Percentiles rank a stretch among this genome's conserved stretches.
These are phyloP conservation scores for Microbotryum scabiosae DNA, from an alignment of 1,284 basidiomycete genomes.

Conservation along the genomic window DNA sequence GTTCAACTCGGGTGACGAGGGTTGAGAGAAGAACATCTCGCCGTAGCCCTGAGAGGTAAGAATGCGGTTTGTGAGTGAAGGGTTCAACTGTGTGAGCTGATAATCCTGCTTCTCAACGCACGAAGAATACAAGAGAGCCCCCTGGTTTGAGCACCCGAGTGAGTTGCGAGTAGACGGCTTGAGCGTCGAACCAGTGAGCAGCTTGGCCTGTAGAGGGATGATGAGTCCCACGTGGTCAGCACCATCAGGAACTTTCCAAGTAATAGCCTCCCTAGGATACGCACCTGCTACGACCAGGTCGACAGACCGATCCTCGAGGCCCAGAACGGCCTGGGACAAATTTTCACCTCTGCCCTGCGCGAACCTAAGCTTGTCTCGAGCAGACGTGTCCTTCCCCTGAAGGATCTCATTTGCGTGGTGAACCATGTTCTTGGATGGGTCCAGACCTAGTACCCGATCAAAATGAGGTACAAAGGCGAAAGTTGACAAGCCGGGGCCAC, in stretches of 20 bases:
- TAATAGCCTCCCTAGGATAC: constrained; percentile 12
- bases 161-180: constrained; percentile 60
- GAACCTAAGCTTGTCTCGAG: constrained; percentile 38
- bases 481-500: constrained; percentile 30
- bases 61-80: background rate
- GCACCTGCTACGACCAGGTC: constrained; percentile 67
- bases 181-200: constrained; percentile 79
- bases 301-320: constrained; percentile 51
- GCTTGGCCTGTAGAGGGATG: constrained; percentile 55
- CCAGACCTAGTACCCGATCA: constrained; percentile 56
- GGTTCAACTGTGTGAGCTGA: background rate
- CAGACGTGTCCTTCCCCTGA: constrained; percentile 10
- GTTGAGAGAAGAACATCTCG: constrained; percentile 59
- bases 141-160: constrained; percentile 55
- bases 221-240: background rate
- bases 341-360: constrained; percentile 41
- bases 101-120: constrained; percentile 38
- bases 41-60: constrained; percentile 55
- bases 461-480: constrained; percentile 43
- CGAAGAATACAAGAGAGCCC: constrained; percentile 70
- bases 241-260: background rate
- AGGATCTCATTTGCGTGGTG: constrained; percentile 50
- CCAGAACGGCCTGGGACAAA: constrained; percentile 52
- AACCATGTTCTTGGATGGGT: constrained; percentile 68
- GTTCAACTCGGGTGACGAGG: constrained; percentile 48